A percentile compares a stretch with the other conserved stretches of the same genome.
Evolutionary conservation across 2,329 filamentous ascomycete genomes (phyloP).

Genomic region (Neopestalotiopsis sp.): DNA sequence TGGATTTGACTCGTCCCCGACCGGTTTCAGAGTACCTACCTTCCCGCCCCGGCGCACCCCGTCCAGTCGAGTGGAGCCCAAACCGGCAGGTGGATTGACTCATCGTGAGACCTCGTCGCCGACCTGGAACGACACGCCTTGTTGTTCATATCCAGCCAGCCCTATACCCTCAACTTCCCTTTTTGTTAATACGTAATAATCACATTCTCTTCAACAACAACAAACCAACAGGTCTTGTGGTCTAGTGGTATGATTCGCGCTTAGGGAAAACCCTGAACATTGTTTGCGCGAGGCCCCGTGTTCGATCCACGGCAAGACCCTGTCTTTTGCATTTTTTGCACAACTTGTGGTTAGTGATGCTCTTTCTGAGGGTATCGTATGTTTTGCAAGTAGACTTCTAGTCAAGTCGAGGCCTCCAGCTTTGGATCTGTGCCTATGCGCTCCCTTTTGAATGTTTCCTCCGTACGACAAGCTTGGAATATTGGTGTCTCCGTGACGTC

Average conservation of each 20-base stretch:
- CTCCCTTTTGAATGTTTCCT: too few species aligned
- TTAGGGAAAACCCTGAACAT: conserved; percentile 2
- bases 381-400: too few species aligned
- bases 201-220: background rate
- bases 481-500: too few species aligned
- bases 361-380: too few species aligned
- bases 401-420: too few species aligned
- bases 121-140: background rate
- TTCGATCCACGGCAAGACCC: conserved; percentile 3
- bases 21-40: background rate
- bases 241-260: conserved; percentile 4
- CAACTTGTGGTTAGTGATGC: background rate
- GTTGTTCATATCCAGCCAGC: too few species aligned
- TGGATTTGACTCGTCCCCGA: background rate
- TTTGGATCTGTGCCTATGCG: too few species aligned
- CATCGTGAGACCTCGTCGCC: conserved; percentile 2
- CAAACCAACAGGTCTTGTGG: background rate
- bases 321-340: background rate
- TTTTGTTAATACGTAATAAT: background rate
- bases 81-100: background rate
- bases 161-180: background rate
- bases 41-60: background rate
- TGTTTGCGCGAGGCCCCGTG: conserved; percentile 2
- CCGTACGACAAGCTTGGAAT: too few species aligned
- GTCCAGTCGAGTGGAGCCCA: background rate